Base-by-base conservation (phyloP, 2,329 filamentous ascomycete species). In the Thielaviopsis populi region DNA sequence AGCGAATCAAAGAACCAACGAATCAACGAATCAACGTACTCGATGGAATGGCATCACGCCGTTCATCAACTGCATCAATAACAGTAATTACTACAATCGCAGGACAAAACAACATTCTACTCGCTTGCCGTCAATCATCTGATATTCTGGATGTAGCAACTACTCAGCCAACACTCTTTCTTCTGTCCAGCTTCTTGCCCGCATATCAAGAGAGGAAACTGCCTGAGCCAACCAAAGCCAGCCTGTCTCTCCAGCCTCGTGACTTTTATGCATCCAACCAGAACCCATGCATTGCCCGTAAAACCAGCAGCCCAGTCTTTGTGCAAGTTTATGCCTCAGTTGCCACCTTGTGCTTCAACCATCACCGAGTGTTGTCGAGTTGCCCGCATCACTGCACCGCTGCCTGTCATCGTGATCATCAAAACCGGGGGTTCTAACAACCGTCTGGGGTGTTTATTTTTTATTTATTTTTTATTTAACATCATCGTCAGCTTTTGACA, bases 241-340 rank as follows among this genome's bases (percentile, higher is more conserved):
- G 27, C 24, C 50, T 33, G 50, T 27, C 50, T 56, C 33, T 30
- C 50, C 50, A 56, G 50, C 50, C 50, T 56, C 50, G 50, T 56
- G 50, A 56, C 50, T 56, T 56, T 56, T 56, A 56, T 56, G 50
- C 50, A 56, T 30, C 50, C 50, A 56, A 33, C 17, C 50, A 56
- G 46, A 56, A 56, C 50, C 50, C 50, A 56, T 56, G 50, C 30
- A 33, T 56, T 56, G 17, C 27, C 24, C 11, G 50, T 56, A 56
- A 33, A 56, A 17, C 50, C 13, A 56, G 15, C 24, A 30, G 27
- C 50, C 30, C n/a, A 13, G 50, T 56, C 24, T 33, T 56, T 56
- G 50, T 33, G 17, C 50, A 56, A 33, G 7, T 30, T 56, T 56
- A 56, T 56, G 27, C 24, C 50, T 33, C 42, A 46, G 42, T 37